Evolutionary conservation across 768 basidiomycete genomes (phyloP).

Genomic region (Sarcodon aspratus): DNA sequence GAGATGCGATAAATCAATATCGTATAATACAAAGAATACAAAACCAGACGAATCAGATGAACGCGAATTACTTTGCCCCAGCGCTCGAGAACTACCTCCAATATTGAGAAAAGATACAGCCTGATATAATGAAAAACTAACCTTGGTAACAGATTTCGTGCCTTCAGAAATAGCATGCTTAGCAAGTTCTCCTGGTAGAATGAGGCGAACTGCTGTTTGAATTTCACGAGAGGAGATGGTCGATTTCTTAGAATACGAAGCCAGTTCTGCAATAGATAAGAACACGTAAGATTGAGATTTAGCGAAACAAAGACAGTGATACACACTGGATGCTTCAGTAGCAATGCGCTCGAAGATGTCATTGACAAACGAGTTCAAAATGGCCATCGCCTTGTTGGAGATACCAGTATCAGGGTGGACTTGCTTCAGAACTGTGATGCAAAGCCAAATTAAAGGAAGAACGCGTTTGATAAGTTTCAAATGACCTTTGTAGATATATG

Average conservation of each 20-base stretch:
- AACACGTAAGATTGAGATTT: neutral
- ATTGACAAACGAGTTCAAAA: slow-evolving; percentile 87
- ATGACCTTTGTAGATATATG: slow-evolving; percentile 90
- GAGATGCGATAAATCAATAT: neutral
- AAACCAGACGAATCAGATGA: neutral
- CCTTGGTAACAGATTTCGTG: slow-evolving; percentile 63
- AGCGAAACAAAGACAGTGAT: neutral
- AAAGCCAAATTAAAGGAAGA: slow-evolving; percentile 3
- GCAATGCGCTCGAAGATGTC: slow-evolving; percentile 93
- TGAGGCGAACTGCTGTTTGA: slow-evolving; percentile 90
- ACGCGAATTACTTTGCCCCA: slow-evolving; percentile 14
- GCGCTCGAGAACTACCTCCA: slow-evolving; percentile 15
- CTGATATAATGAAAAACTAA: slow-evolving; percentile 5
- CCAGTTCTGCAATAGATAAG: slow-evolving; percentile 51
- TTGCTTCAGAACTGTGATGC: slow-evolving; percentile 73
- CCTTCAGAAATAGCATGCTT: slow-evolving; percentile 99
- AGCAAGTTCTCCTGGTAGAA: slow-evolving; percentile 93
- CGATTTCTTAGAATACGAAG: slow-evolving; percentile 97
- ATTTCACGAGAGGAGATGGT: slow-evolving; percentile 98
- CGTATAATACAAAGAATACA: neutral
- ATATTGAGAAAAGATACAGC: neutral
- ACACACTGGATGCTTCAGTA: slow-evolving; percentile 76
- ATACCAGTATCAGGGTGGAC: slow-evolving; percentile 98
- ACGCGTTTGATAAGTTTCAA: slow-evolving; percentile 1
- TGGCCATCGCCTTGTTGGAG: slow-evolving; percentile 94